phyloP scores from a whole-genome alignment of 2,329 filamentous ascomycete species.

The Rhynchosporium graminicola region DNA sequence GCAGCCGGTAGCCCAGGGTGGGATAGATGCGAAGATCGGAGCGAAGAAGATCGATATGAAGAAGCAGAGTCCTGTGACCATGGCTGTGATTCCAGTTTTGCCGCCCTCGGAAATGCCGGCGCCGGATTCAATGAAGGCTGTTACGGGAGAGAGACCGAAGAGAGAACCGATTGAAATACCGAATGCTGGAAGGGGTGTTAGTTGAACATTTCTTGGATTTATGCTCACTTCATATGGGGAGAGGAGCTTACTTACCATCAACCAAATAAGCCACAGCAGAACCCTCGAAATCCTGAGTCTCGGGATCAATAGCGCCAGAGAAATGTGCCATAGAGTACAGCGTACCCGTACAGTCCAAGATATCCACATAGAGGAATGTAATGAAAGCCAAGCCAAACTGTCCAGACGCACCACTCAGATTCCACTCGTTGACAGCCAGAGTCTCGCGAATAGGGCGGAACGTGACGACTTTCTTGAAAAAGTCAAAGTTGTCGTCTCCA shows the following conservation, averaged over 20 bases:
- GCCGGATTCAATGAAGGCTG: constrained; percentile 85
- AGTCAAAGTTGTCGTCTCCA: constrained; percentile 74
- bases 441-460: constrained; percentile 76
- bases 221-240: not conserved
- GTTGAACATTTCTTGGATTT: not conserved
- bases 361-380: constrained; percentile 89
- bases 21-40: constrained; percentile 86
- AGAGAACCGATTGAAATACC: constrained; percentile 79
- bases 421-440: constrained; percentile 73
- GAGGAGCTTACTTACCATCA: constrained; percentile 47
- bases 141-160: constrained; percentile 78
- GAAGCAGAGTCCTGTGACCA: constrained; percentile 78
- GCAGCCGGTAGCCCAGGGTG: constrained; percentile 85
- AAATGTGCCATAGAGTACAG: constrained; percentile 89
- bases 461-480: constrained; percentile 84
- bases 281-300: constrained; percentile 85
- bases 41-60: constrained; percentile 88
- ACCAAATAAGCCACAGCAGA: constrained; percentile 82
- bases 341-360: constrained; percentile 83
- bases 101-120: constrained; percentile 88
- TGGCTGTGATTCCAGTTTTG: constrained; percentile 78
- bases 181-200: constrained; percentile 50
- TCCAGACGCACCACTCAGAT: constrained; percentile 61
- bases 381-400: constrained; percentile 84
- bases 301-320: constrained; percentile 75